A percentile compares a stretch with the other conserved stretches of the same genome.
phyloP scores from a whole-genome alignment of 371 early-diverging fungal species.

The Mortierella sp. region DNA sequence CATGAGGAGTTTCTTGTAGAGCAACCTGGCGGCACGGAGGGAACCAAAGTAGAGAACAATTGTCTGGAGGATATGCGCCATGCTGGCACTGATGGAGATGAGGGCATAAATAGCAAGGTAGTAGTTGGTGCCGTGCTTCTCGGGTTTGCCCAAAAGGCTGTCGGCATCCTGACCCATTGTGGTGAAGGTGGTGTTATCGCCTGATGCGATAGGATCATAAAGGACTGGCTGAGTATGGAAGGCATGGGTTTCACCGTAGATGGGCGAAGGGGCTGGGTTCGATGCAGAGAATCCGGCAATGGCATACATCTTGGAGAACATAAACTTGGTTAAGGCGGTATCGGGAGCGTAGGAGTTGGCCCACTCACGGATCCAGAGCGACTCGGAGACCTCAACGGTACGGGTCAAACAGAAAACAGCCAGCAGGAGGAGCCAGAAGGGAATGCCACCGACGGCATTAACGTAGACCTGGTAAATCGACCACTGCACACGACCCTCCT shows the following conservation, averaged over 20 bases:
- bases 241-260: conserved; percentile 46
- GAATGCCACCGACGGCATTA: conserved; percentile 62
- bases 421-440: conserved; percentile 66
- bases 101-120: conserved; percentile 58
- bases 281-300: conserved; percentile 25
- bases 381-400: conserved; percentile 64
- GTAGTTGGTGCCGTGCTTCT: conserved; percentile 53
- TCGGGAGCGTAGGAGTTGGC: conserved; percentile 58
- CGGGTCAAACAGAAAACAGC: conserved; percentile 63
- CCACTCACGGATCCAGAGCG: conserved; percentile 74
- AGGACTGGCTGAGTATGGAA: conserved; percentile 22
- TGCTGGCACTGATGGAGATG: conserved; percentile 59
- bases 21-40: conserved; percentile 71
- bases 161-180: conserved; percentile 28
- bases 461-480: conserved; percentile 66
- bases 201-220: conserved; percentile 29
- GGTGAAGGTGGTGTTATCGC: conserved; percentile 26
- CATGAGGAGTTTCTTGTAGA: conserved; percentile 72
- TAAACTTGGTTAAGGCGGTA: conserved; percentile 19
- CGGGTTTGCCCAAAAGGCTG: conserved; percentile 18
- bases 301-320: conserved; percentile 38
- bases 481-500: conserved; percentile 67
- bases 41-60: conserved; percentile 72
- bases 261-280: conserved; percentile 26
- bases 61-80: conserved; percentile 63